Evolutionary conservation across 495 filamentous ascomycete species (phyloP).

Genomic region (Podospora tetraspora): DNA sequence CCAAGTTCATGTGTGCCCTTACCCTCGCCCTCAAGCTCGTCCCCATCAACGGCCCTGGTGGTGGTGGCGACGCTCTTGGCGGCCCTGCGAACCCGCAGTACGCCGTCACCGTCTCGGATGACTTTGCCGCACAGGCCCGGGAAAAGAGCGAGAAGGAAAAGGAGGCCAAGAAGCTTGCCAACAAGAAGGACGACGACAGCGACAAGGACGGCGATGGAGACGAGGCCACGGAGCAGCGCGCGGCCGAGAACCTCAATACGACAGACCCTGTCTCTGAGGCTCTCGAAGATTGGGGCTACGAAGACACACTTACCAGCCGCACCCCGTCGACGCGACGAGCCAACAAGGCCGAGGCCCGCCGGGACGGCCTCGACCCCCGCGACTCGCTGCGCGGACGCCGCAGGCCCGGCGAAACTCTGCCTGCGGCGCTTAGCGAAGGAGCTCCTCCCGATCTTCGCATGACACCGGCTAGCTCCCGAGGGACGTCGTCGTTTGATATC

Average conservation of each 20-base stretch:
- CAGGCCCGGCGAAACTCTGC: slow-evolving; percentile 37
- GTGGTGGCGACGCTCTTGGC: slow-evolving; percentile 60
- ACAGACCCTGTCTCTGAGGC: slow-evolving; percentile 33
- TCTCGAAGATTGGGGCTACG: slow-evolving; percentile 40
- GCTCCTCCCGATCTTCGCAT: slow-evolving; percentile 28
- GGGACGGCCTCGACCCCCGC: slow-evolving; percentile 27
- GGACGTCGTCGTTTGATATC: slow-evolving; percentile 24
- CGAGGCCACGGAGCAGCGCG: slow-evolving; percentile 30
- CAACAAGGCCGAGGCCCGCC: slow-evolving; percentile 22
- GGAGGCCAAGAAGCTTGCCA: slow-evolving; percentile 56
- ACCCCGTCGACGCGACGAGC: slow-evolving; percentile 25
- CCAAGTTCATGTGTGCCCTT: slow-evolving; percentile 95
- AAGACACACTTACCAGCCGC: slow-evolving; percentile 31
- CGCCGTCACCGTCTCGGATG: slow-evolving; percentile 64
- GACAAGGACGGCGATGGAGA: slow-evolving; percentile 9
- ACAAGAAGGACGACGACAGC: slow-evolving; percentile 15
- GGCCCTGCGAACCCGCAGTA: slow-evolving; percentile 66
- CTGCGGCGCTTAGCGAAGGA: slow-evolving; percentile 21
- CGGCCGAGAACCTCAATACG: slow-evolving; percentile 37
- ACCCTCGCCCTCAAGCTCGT: slow-evolving; percentile 80
- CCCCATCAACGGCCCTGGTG: slow-evolving; percentile 79
- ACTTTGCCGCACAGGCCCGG: slow-evolving; percentile 54
- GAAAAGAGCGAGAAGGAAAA: slow-evolving; percentile 57
- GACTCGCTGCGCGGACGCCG: slow-evolving; percentile 44
- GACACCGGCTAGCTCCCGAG: slow-evolving; percentile 20